Percentiles rank a stretch among this genome's conserved stretches.
Conservation (phyloP, 495 filamentous ascomycete species). For the Trichoderma erinaceum region DNA sequence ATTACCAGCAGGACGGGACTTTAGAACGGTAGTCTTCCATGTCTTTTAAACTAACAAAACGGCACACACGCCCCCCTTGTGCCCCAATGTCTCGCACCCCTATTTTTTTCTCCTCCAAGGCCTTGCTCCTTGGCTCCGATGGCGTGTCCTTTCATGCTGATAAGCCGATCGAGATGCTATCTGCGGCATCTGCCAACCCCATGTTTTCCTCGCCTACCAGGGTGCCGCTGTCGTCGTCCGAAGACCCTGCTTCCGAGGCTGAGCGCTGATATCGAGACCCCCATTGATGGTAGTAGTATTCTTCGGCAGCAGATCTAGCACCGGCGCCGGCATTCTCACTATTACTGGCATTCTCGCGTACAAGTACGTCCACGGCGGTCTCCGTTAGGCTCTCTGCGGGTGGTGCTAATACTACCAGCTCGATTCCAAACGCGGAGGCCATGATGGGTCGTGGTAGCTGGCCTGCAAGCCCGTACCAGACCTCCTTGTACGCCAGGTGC, state of each 20-base stretch:
- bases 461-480: not conserved
- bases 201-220: not conserved
- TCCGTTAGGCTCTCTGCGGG: not conserved
- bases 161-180: too few relatives aligned
- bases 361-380: not conserved
- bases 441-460: conserved; percentile 14
- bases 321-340: not conserved
- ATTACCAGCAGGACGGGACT: too few relatives aligned
- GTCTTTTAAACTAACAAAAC: too few relatives aligned
- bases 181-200: too few relatives aligned
- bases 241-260: not conserved
- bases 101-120: too few relatives aligned
- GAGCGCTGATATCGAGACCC: not conserved
- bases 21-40: too few relatives aligned
- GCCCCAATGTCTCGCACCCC: too few relatives aligned
- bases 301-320: not conserved
- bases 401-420: not conserved
- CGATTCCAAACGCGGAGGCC: conserved; percentile 12
- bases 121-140: too few relatives aligned
- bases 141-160: too few relatives aligned
- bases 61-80: too few relatives aligned
- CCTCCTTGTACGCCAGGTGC: conserved; percentile 7
- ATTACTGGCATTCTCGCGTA: not conserved
- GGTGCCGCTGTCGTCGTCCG: not conserved
- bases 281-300: not conserved